These are phyloP conservation scores for Geosmithia morbida DNA, from an alignment of 2,329 filamentous ascomycete species.

Conservation along the genomic window DNA sequence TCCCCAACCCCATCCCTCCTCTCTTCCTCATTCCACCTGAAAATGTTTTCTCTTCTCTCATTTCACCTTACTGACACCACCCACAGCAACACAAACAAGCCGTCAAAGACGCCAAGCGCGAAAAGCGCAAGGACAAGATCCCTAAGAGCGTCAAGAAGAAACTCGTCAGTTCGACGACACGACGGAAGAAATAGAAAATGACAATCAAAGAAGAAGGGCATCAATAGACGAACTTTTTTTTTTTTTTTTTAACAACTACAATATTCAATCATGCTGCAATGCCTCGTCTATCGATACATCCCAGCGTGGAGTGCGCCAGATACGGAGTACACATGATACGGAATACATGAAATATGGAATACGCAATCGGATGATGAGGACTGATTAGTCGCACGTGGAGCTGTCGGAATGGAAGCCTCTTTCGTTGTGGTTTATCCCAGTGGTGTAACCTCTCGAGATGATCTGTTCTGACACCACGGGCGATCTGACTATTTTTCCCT, in stretches of 20 bases:
- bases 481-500: conserved; percentile 19
- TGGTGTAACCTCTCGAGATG: conserved; percentile 21
- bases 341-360: no score
- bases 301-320: no score
- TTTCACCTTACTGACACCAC: conserved; percentile 8
- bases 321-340: no score
- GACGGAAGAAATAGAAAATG: conserved; percentile 44
- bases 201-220: conserved; percentile 3
- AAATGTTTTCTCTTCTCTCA: background rate
- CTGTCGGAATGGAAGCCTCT: conserved; percentile 3
- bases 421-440: conserved; percentile 12
- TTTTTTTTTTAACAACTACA: no score
- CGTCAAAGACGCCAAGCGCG: conserved; percentile 89
- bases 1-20: background rate
- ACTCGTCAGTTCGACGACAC: conserved; percentile 47
- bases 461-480: conserved; percentile 9
- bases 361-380: conserved; percentile 33
- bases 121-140: conserved; percentile 89
- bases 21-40: no score
- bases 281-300: no score
- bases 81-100: conserved; percentile 59
- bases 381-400: conserved; percentile 13
- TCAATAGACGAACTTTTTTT: background rate
- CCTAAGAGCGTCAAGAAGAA: conserved; percentile 94
- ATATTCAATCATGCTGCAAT: no score